phyloP scores from a whole-genome alignment of 164 flowering plant species.

The Cinnamomum micranthum region DNA sequence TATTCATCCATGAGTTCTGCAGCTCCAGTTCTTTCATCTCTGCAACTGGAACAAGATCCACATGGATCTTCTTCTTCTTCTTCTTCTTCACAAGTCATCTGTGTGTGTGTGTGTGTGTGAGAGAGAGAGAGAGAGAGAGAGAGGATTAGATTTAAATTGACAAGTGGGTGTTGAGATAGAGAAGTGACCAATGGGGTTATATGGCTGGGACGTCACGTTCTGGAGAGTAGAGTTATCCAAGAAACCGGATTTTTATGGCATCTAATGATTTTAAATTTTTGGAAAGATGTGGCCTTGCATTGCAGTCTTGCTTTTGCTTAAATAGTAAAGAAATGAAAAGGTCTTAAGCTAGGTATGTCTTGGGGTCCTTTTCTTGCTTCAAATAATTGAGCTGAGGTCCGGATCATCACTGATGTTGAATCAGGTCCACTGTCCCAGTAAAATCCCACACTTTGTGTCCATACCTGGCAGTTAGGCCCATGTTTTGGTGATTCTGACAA shows the following conservation, averaged over 20 bases:
- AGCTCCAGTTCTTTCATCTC: constrained; percentile 19
- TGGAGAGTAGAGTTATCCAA: not conserved
- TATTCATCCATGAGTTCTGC: constrained; percentile 49
- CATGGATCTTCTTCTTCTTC: constrained; percentile 8
- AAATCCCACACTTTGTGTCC: no score
- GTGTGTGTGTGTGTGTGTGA: no score
- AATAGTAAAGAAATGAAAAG: not conserved
- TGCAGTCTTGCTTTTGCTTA: no score
- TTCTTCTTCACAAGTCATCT: not conserved
- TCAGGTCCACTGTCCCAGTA: no score
- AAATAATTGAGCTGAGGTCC: no score
- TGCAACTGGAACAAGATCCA: constrained; percentile 6
- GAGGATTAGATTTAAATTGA: not conserved
- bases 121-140: not conserved
- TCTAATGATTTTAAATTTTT: no score
- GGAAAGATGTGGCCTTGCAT: not conserved
- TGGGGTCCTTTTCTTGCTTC: not conserved
- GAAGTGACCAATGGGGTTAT: not conserved
- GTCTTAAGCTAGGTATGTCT: no score
- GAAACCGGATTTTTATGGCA: not conserved
- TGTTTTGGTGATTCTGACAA: no score
- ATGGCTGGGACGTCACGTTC: not conserved
- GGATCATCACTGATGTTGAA: no score
- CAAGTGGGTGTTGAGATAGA: not conserved
- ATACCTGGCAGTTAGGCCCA: no score